Base-by-base conservation (phyloP, 2,329 filamentous ascomycete species). In the Scytalidium sp. region DNA sequence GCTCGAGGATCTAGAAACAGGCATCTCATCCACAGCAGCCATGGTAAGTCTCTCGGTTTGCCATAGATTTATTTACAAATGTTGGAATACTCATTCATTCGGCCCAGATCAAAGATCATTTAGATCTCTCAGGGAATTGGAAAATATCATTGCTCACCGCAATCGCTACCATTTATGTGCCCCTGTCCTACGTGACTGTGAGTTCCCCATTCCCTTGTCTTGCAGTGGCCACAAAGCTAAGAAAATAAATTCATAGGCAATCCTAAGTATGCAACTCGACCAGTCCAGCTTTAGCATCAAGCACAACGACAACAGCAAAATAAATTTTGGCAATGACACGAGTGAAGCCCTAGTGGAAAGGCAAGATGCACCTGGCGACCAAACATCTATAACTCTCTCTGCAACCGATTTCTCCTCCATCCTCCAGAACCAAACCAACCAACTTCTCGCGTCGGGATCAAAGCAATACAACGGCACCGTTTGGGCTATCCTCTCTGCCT, bases 51-150 rank as follows among this genome's bases (percentile, higher is more conserved):
- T n/a, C 15, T 36, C 17, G 46, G n/a, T n/a, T n/a, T n/a, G n/a
- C n/a, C n/a, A n/a, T n/a, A n/a, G n/a, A n/a, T 25, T 11, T 45
- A 51, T 41, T 49, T 39, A 25, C 29, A 10, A 25, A 19, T 17
- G 20, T 39, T 42, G 22, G 17, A 23, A 41, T 15, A 10, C 20
- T 15, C 17, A 32, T 15, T 47, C 10, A 42, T 21, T 43, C 10
- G 5, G 25, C 51, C n/a, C 41, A 52, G 46, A 52, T 54, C 45
- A 54, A 54, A 39, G 52, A 51, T 19, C 45, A 46, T 19, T 23
- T 49, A 20, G 50, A 51, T 45, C 25, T 54, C 25, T 9, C 40
- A 15, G 47, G 50, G 36, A 51, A 47, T 21, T 36, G 43, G 19
- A 49, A 54, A 39, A 46, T 54, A 19, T 46, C 45, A 19, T 22